Evolutionary conservation across 1,284 basidiomycete species (phyloP).

Genomic region (Ceratorhiza oryzae-sativae): DNA sequence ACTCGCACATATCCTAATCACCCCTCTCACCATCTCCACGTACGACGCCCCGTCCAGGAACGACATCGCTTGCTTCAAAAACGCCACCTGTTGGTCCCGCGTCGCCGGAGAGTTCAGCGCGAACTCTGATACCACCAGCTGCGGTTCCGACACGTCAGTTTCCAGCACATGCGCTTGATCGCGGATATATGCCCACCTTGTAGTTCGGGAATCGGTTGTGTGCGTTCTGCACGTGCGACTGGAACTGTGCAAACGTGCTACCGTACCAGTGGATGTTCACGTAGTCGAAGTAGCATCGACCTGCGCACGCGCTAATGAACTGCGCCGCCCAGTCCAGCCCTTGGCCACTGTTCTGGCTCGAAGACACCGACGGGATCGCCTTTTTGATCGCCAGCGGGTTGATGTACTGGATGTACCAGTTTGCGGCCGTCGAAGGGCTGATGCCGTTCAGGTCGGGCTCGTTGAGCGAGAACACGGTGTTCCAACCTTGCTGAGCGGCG

Average conservation of each 20-base stretch:
- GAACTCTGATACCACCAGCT: conserved; percentile 27
- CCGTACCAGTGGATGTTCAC: conserved; percentile 36
- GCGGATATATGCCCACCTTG: not conserved
- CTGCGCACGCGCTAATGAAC: conserved; percentile 18
- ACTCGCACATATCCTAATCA: not conserved
- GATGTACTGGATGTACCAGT: conserved; percentile 38
- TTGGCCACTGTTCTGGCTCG: conserved; percentile 8
- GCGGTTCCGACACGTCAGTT: too few relatives aligned
- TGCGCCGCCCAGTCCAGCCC: conserved; percentile 10
- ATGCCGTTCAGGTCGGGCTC: conserved; percentile 30
- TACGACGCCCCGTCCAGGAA: conserved; percentile 25
- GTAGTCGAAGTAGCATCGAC: conserved; percentile 28
- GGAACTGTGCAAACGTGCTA: conserved; percentile 11
- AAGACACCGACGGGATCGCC: conserved; percentile 26
- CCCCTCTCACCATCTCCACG: conserved; percentile 6
- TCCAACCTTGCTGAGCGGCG: conserved; percentile 18
- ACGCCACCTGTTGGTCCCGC: conserved; percentile 21
- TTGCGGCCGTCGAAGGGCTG: not conserved
- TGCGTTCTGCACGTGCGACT: conserved; percentile 23
- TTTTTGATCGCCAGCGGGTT: conserved; percentile 30
- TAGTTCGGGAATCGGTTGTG: conserved; percentile 28
- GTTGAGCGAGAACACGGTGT: conserved; percentile 29
- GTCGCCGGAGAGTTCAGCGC: conserved; percentile 14
- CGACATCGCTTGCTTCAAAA: conserved; percentile 12
- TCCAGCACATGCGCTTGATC: not conserved